Base-by-base conservation (phyloP, 352 stramenopile genomes). In the Blastocystis sp. region DNA sequence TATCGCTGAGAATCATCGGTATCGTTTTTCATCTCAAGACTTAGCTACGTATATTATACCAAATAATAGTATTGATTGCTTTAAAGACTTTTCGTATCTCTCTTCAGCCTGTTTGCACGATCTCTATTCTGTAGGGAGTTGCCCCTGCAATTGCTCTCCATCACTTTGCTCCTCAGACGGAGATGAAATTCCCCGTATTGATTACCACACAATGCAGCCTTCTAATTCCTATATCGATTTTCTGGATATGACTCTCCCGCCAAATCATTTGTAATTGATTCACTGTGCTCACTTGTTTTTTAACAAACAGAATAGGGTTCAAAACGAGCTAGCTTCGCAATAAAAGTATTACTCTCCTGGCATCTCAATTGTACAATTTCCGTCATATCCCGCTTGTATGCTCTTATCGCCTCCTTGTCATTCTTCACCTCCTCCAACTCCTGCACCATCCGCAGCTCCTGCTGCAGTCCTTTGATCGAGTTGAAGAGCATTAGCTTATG, bases 401-500 rank as follows among this genome's bases (percentile, higher is more conserved):
- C 26, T 20, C 11, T 45, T 23, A 59, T 34, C 4, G 53, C 47
- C 13, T 84, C 73, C 45, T 66, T 37, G 39, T 68, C 62, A 18
- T 26, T 37, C 41, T 56, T 64, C 47, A 68, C 62, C n/a, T 37
- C 29, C 23, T 63, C 26, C 11, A 84, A 69, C 47, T 84, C 73
- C 50, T 54, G 4, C 50, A 84, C 20, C 73, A 84, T 34, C 15
- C 20, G 7, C 56, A 84, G 50, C 50, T 84, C 73, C 2, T 13
- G 20, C 56, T 61, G 73, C 39, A 61, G 45, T n/a, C 47, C 53
- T 23, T 66, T 29, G 5, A 84, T 39, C 34, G 20, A 39, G 20
- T 84, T 63, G 5, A n/a, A 59, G 23, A 84, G 43, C 11, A 69
- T 13, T 29, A 66, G 43, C 39, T 84, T 84, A 13, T 84, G 50